Evolutionary conservation across 1,139 yeast species (phyloP).

Genomic region (Candida frijolesensis): DNA sequence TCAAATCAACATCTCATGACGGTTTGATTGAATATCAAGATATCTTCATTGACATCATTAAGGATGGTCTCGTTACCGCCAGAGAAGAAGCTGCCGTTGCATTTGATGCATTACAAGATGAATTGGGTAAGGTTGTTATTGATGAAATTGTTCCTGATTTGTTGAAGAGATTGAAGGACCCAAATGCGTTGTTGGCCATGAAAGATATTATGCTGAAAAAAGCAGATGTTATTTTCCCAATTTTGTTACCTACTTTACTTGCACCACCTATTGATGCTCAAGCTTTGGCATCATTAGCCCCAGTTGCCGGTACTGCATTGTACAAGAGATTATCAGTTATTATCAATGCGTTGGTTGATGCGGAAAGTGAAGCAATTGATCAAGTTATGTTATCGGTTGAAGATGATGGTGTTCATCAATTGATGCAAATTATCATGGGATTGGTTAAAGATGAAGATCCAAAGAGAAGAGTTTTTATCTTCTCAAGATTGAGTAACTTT

Average conservation of each 20-base stretch:
- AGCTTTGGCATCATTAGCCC: conserved; percentile 89
- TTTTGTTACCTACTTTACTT: conserved; percentile 82
- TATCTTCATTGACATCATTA: conserved; percentile 71
- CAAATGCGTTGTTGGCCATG: conserved; percentile 83
- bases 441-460: conserved; percentile 78
- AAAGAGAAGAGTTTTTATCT: conserved; percentile 65
- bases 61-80: conserved; percentile 75
- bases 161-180: conserved; percentile 67
- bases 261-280: conserved; percentile 79
- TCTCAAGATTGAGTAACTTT: conserved; percentile 70
- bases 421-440: conserved; percentile 78
- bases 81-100: conserved; percentile 92
- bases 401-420: conserved; percentile 82
- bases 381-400: conserved; percentile 70
- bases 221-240: conserved; percentile 91
- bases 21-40: conserved; percentile 68
- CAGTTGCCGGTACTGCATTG: conserved; percentile 86
- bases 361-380: conserved; percentile 64
- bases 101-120: conserved; percentile 81
- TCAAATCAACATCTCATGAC: conserved; percentile 69
- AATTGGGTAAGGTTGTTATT: conserved; percentile 81
- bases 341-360: conserved; percentile 69
- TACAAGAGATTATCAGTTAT: conserved; percentile 72
- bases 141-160: conserved; percentile 88
- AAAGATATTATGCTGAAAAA: conserved; percentile 92